These are phyloP conservation scores for Ophiostoma sp. DNA, from an alignment of 2,329 filamentous ascomycete species.

Conservation along the genomic window DNA sequence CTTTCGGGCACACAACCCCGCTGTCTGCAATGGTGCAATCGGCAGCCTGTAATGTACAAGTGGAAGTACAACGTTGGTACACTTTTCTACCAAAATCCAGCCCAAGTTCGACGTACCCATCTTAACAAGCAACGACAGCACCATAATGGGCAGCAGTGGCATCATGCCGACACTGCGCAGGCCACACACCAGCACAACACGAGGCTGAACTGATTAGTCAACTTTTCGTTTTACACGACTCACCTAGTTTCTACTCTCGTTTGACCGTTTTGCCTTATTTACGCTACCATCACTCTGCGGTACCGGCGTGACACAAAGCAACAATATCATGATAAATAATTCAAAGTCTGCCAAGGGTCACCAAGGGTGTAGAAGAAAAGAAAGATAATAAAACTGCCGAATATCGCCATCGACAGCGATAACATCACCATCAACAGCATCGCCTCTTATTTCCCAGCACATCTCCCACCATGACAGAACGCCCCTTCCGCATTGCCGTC, in stretches of 20 bases:
- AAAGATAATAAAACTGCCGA: not conserved
- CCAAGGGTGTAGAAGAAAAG: not conserved
- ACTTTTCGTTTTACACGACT: not conserved
- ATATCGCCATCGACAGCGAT: not conserved
- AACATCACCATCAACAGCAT: not conserved
- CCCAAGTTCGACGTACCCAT: not conserved
- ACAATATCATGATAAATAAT: not conserved
- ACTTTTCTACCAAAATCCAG: not conserved
- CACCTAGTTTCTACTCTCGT: not conserved
- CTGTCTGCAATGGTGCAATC: conserved; percentile 5
- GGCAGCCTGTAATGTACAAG: not conserved
- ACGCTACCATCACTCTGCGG: not conserved
- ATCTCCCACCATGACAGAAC: not conserved
- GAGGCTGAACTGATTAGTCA: not conserved
- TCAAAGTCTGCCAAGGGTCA: not conserved
- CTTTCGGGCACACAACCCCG: not conserved
- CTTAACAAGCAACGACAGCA: not conserved
- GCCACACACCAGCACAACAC: not conserved
- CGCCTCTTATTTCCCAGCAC: not conserved
- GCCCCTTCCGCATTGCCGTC: conserved; percentile 19
- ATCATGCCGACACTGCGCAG: not conserved
- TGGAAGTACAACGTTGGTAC: not conserved
- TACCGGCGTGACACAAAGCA: conserved; percentile 1
- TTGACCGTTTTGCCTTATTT: not conserved
- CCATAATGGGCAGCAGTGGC: conserved; percentile 9